Evolutionary conservation across 345 rosid species (phyloP).

Genomic region (Boechera divaricarpa): DNA sequence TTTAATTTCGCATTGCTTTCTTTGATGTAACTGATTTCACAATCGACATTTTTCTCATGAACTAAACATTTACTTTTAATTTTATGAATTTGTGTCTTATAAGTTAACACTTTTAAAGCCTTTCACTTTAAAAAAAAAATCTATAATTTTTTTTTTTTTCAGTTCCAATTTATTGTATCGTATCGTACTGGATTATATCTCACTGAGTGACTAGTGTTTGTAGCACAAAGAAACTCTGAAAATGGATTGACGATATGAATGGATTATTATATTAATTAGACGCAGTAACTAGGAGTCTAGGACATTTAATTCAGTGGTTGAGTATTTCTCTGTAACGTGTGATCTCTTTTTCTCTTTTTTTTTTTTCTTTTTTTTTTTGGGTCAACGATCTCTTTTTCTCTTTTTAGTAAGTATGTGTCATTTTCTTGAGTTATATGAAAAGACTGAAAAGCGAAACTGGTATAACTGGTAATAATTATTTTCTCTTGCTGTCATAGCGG

Average conservation of each 20-base stretch:
- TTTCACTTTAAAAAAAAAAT: too few relatives aligned
- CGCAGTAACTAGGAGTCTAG: constrained; percentile 1
- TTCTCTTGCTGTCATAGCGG: constrained; percentile 40
- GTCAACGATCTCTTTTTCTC: background rate
- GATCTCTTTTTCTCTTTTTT: background rate
- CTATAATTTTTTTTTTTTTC: too few relatives aligned
- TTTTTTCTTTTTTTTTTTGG: background rate
- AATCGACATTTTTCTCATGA: too few relatives aligned
- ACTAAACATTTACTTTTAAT: too few relatives aligned
- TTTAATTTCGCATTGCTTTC: too few relatives aligned
- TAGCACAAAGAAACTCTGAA: background rate
- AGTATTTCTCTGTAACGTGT: background rate
- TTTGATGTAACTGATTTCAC: too few relatives aligned
- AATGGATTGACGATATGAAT: background rate
- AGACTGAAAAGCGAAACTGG: background rate
- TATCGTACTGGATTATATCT: constrained; percentile 1
- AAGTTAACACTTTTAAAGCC: too few relatives aligned
- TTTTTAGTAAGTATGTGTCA: background rate
- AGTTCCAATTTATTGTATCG: background rate
- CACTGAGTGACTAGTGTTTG: background rate
- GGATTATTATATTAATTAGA: background rate
- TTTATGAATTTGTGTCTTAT: too few relatives aligned
- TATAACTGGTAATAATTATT: background rate
- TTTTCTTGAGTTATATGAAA: background rate
- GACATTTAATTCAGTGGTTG: constrained; percentile 28